phyloP scores from a whole-genome alignment of 129 eudicot genomes.

The Pseudognaphalium luteoalbum region DNA sequence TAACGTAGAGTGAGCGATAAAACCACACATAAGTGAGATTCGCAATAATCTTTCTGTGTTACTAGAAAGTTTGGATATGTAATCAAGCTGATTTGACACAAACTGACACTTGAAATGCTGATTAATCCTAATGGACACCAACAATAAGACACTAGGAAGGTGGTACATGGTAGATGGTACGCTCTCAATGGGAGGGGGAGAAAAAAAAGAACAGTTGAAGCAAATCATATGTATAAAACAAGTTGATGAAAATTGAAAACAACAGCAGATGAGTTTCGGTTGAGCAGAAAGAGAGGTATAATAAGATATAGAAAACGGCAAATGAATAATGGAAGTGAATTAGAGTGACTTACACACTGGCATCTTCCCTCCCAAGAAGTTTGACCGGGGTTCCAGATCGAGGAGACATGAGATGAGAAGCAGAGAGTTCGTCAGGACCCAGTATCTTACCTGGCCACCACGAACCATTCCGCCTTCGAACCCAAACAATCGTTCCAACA shows the following conservation, averaged over 20 bases:
- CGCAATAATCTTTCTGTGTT: neutral
- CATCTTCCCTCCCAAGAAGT: constrained; percentile 98
- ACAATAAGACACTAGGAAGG: neutral
- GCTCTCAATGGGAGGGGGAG: too few relatives aligned
- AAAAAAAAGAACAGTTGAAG: too few relatives aligned
- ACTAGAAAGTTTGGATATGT: neutral
- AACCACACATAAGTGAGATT: neutral
- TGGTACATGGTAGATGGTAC: too few relatives aligned
- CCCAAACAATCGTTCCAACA: constrained; percentile 95
- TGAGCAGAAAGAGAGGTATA: neutral
- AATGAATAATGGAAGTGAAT: neutral
- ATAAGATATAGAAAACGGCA: neutral
- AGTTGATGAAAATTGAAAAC: too few relatives aligned
- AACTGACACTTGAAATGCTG: too few relatives aligned
- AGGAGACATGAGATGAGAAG: constrained; percentile 92
- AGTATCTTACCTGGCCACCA: constrained; percentile 99
- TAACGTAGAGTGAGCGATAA: neutral
- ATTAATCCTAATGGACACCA: too few relatives aligned
- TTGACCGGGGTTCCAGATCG: constrained; percentile 98
- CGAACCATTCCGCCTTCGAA: constrained; percentile 90
- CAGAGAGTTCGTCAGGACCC: constrained; percentile 81
- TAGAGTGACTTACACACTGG: constrained; percentile 77
- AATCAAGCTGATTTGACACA: neutral
- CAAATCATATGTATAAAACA: too few relatives aligned
- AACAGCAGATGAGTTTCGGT: neutral